A percentile compares a stretch with the other conserved stretches of the same genome.
These are phyloP conservation scores for Lentinula edodes DNA, from an alignment of 768 basidiomycete genomes.

Conservation along the genomic window DNA sequence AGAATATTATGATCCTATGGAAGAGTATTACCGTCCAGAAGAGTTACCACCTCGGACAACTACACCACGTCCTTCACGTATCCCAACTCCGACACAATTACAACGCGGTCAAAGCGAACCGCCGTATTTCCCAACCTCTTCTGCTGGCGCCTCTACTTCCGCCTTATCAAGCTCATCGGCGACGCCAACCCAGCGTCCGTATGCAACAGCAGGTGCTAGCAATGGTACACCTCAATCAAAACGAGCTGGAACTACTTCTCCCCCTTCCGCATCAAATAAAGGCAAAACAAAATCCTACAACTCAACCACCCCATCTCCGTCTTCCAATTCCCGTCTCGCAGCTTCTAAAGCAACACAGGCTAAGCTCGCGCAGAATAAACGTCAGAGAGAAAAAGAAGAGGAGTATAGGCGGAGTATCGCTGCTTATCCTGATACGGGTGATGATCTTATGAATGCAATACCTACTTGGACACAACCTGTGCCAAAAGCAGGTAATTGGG, in stretches of 20 bases:
- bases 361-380: constrained; percentile 26
- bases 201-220: background rate
- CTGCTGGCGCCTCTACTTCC: background rate
- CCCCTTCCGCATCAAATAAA: background rate
- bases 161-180: background rate
- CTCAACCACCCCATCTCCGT: constrained; percentile 25
- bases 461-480: constrained; percentile 79
- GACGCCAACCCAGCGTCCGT: background rate
- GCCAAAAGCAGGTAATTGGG: constrained; percentile 70
- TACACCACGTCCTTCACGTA: constrained; percentile 33
- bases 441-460: constrained; percentile 66
- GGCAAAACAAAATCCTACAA: constrained; percentile 19
- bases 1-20: constrained; percentile 18
- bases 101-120: constrained; percentile 34
- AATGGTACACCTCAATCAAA: background rate
- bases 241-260: background rate
- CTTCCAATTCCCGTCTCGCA: constrained; percentile 33
- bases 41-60: constrained; percentile 24
- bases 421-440: constrained; percentile 59
- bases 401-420: constrained; percentile 55
- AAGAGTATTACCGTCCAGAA: constrained; percentile 20
- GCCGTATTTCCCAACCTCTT: constrained; percentile 20
- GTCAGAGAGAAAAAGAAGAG: constrained; percentile 33
- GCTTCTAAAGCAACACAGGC: constrained; percentile 36
- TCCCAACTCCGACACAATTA: constrained; percentile 25